Percentiles rank a stretch among this genome's conserved stretches.
These are phyloP conservation scores for Knoxia roxburghii DNA, from an alignment of 257 asterid species.

Conservation along the genomic window DNA sequence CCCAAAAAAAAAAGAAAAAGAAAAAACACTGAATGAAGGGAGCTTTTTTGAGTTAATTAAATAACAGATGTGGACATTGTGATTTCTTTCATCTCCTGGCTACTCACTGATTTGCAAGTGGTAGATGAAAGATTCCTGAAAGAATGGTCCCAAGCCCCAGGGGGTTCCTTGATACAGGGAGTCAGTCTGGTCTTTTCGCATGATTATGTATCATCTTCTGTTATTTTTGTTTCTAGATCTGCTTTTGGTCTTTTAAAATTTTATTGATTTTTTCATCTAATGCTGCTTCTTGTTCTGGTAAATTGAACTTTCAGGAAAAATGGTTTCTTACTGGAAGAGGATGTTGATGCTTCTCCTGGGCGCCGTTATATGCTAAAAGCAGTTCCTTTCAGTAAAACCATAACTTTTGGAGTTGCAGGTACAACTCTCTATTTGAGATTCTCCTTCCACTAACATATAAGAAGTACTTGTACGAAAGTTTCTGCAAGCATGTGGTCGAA, in stretches of 20 bases:
- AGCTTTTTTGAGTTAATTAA: neutral
- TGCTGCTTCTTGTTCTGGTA: constrained; percentile 6
- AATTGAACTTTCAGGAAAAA: constrained; percentile 59
- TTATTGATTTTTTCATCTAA: constrained; percentile 6
- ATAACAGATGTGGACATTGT: neutral
- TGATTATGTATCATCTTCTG: neutral
- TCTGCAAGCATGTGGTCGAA: neutral
- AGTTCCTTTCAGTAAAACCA: constrained; percentile 92
- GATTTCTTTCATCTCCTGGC: too few species aligned
- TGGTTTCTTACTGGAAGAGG: constrained; percentile 84
- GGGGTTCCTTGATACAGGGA: neutral
- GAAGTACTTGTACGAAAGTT: neutral
- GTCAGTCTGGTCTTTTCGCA: neutral
- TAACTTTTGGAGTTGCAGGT: constrained; percentile 84
- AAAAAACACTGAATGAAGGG: too few species aligned
- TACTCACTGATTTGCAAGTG: too few species aligned
- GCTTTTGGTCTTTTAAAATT: constrained; percentile 4
- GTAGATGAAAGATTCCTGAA: too few species aligned
- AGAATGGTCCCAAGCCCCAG: neutral
- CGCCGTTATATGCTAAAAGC: constrained; percentile 76
- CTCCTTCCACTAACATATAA: neutral
- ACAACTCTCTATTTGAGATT: constrained; percentile 4
- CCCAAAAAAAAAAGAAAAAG: neutral
- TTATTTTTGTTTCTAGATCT: neutral
- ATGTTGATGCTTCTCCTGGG: constrained; percentile 76